Conservation (phyloP, 805 yeast species). For the Candida caryicola region DNA sequence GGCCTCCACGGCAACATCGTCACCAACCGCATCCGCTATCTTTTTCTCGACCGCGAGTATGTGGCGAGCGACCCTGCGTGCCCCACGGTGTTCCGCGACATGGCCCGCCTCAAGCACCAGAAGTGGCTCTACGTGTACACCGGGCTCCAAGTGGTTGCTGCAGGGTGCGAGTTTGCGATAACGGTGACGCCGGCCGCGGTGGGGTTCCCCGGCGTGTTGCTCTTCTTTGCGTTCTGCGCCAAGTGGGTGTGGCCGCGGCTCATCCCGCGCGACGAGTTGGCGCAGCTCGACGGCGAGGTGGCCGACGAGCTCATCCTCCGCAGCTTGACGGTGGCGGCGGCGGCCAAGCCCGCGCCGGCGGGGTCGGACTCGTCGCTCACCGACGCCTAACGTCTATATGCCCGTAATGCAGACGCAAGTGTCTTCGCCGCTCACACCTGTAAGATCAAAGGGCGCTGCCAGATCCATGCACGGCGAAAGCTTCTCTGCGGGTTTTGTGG, state of each 20-base stretch:
- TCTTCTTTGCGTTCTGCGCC: constrained; percentile 66
- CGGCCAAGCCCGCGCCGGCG: too few species aligned
- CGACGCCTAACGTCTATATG: too few species aligned
- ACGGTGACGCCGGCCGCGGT: constrained; percentile 88
- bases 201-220: constrained; percentile 85
- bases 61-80: constrained; percentile 35
- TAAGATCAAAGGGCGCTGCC: too few species aligned
- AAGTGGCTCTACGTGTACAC: constrained; percentile 59
- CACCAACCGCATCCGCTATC: constrained; percentile 56
- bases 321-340: constrained; percentile 34
- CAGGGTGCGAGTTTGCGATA: constrained; percentile 78
- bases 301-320: constrained; percentile 55
- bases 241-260: constrained; percentile 56
- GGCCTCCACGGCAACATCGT: constrained; percentile 71
- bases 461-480: too few species aligned
- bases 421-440: too few species aligned
- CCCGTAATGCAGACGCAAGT: too few species aligned
- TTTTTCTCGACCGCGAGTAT: constrained; percentile 55
- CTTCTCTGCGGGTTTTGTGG: too few species aligned
- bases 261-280: constrained; percentile 61
- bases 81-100: constrained; percentile 32
- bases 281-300: constrained; percentile 62
- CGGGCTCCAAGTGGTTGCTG: constrained; percentile 59
- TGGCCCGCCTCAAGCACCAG: constrained; percentile 24
- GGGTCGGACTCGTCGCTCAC: too few species aligned